Base-by-base conservation (phyloP, 1,139 yeast genomes). In the Nakaseomyces uthaithaninus region DNA sequence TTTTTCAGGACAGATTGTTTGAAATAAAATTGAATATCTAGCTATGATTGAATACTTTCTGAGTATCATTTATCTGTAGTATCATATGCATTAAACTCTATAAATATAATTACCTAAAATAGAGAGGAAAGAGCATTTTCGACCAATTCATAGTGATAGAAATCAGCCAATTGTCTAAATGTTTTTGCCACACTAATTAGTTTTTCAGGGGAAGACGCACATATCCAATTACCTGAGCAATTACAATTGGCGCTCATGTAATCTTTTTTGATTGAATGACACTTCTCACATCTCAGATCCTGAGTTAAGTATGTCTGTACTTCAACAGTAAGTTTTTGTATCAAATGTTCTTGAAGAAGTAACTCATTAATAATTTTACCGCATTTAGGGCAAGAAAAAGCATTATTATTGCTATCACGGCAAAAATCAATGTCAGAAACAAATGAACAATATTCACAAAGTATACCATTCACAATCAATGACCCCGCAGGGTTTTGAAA, bases 221-320 rank as follows among this genome's bases (percentile, higher is more conserved):
- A 81, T 1, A 62, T 65, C 95, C 95, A 91, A 26, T 64, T 60
- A 3, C 99, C 98, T 0, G 98, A 87, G 59, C 98, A 93, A 27
- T 72, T 66, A 61, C 98, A 93, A 59, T 79, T 78, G 25, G 69
- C 69, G 37, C 87, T 74, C 74, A 93, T 69, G 48, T 82, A 80
- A 51, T 75, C 80, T 27, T 74, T 75, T 52, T 77, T 75, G 42
- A 86, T 68, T 44, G 71, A 75, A 31, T 74, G 70, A 63, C 98
- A 93, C 57, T 83, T 85, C 12, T 64, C 58, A 61, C 99, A 93
- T 50, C 74, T 74, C 52, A 84, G 67, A 60, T 91, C 98, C 62
- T 93, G 99, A 31, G 72, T 66, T 54, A 78, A 77, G 60, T 72
- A 91, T 40, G 69, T 65, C n/a, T 80, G 71, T 3, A 84, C 45